These are phyloP conservation scores for Plantago lanceolata DNA, from an alignment of 305 asterid species.

Conservation along the genomic window DNA sequence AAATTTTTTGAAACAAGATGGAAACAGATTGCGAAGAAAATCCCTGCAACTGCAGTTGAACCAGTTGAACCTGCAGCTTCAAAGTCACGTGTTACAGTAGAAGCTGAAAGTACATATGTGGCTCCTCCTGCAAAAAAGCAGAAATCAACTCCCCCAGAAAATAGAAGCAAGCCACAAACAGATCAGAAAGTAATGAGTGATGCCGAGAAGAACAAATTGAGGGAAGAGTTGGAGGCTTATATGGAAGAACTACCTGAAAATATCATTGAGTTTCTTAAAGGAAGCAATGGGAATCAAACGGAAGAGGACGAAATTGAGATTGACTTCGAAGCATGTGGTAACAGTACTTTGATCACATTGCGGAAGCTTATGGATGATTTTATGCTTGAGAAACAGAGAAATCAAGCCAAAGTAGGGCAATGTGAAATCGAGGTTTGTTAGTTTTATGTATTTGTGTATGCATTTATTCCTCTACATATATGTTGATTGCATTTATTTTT, in stretches of 20 bases:
- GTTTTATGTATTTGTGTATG: slow-evolving; percentile 10
- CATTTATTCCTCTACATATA: not conserved
- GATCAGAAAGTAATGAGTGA: slow-evolving; percentile 47
- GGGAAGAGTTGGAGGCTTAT: slow-evolving; percentile 49
- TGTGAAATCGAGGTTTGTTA: slow-evolving; percentile 45
- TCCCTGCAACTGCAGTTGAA: slow-evolving; percentile 37
- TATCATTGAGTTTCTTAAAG: slow-evolving; percentile 55
- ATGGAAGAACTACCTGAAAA: slow-evolving; percentile 61
- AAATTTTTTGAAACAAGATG: slow-evolving; percentile 56
- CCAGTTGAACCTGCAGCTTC: slow-evolving; percentile 38
- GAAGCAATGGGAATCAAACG: slow-evolving; percentile 42
- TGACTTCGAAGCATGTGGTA: slow-evolving; percentile 58
- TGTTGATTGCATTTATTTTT: not conserved
- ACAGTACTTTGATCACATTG: slow-evolving; percentile 48
- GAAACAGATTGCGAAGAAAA: slow-evolving; percentile 53
- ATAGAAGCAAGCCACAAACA: slow-evolving; percentile 36
- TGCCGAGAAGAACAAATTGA: slow-evolving; percentile 50
- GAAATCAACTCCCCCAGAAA: slow-evolving; percentile 37
- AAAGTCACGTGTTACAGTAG: slow-evolving; percentile 39
- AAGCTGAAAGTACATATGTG: slow-evolving; percentile 36
- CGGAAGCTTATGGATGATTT: slow-evolving; percentile 63
- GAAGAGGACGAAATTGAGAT: slow-evolving; percentile 72
- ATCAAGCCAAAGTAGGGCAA: slow-evolving; percentile 34
- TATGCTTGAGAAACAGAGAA: slow-evolving; percentile 41
- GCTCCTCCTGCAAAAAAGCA: slow-evolving; percentile 56